Evolutionary conservation across 202 grass and related monocot species (phyloP), one percentile per base, ranked within the genome.

Genomic region (Musa balbisiana): DNA sequence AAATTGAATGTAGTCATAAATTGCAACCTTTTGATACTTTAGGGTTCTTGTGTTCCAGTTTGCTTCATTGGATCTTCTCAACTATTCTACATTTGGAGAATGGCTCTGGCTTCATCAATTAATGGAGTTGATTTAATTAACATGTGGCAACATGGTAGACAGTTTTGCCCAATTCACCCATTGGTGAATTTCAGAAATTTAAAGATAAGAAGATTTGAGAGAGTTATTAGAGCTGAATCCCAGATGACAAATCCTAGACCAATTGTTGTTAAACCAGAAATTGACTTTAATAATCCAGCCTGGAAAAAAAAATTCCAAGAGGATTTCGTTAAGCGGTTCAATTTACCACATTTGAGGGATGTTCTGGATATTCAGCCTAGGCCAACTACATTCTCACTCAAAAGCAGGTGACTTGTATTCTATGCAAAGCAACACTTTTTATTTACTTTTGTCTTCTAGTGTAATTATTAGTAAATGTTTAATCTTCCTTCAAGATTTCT

Each of bases 361-460:
- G 72, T 98, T 74, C 85, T 98, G 75, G 72, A 98, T 76, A 77
- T 92, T 27, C 73, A 94, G 73, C 80, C 94, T 0, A 88, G 83
- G 80, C 84, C 80, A 66, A 98, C 94, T n/a, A 90, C 94, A 26
- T 98, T 98, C 85, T 98, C 91, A 25, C 83, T 92, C 27, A 98
- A 94, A 65, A 86, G 79, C 77, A 92, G 94, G 94, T 94, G 29
- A 73, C 63, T 56, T 3, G 20, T 70, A 19, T 52, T 51, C 10
- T 26, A 65, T 0, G 0, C 8, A 65, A 43, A 65, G 2, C 63
- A 27, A 10, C 23, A 3, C 2, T 15, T 26, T 65, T 3, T 65
- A 14, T 26, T 70, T 1, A 10, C n/a, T 74, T 74, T 25, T 54
- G 24, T 10, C 13, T 13, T 53, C 8, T 73, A 25, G 53, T 15